Conservation (phyloP, 768 basidiomycete genomes). For the Trametes cubensis region DNA sequence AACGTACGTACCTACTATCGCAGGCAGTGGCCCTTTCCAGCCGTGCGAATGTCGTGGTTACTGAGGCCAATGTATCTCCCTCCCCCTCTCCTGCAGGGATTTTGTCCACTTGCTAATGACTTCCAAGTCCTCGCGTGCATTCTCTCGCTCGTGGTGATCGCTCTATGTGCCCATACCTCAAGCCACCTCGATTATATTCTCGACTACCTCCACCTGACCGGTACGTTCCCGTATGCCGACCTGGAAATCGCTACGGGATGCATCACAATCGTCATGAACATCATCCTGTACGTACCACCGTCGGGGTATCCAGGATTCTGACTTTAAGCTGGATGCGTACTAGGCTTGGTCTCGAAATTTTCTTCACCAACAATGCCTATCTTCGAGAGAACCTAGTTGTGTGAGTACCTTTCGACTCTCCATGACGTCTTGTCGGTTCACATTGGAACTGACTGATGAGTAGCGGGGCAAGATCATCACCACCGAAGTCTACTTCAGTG, state of each 20-base stretch:
- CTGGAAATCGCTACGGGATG: slow-evolving; percentile 1
- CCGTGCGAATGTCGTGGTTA: background rate
- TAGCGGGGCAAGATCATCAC: slow-evolving; percentile 52
- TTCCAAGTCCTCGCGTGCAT: slow-evolving; percentile 4
- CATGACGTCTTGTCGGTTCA: background rate
- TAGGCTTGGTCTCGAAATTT: slow-evolving; percentile 10
- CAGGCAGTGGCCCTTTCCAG: background rate
- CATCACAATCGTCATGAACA: background rate
- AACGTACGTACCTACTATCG: too few species aligned
- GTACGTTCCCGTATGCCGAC: background rate
- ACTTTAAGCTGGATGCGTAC: background rate
- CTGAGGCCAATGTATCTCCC: background rate
- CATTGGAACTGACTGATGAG: slow-evolving; percentile 45
- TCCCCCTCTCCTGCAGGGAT: background rate
- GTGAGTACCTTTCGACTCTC: background rate
- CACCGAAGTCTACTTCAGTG: slow-evolving; percentile 50
- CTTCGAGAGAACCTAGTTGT: slow-evolving; percentile 11
- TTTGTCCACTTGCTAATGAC: background rate
- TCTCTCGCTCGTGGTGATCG: slow-evolving; percentile 4
- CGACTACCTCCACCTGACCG: background rate
- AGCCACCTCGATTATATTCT: slow-evolving; percentile 7
- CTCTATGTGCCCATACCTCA: slow-evolving; percentile 14
- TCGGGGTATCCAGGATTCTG: background rate
- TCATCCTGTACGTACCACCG: background rate
- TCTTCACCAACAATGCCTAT: slow-evolving; percentile 2